Base-by-base conservation (phyloP, 805 yeast genomes). In the Saccharomycopsis amapae region DNA sequence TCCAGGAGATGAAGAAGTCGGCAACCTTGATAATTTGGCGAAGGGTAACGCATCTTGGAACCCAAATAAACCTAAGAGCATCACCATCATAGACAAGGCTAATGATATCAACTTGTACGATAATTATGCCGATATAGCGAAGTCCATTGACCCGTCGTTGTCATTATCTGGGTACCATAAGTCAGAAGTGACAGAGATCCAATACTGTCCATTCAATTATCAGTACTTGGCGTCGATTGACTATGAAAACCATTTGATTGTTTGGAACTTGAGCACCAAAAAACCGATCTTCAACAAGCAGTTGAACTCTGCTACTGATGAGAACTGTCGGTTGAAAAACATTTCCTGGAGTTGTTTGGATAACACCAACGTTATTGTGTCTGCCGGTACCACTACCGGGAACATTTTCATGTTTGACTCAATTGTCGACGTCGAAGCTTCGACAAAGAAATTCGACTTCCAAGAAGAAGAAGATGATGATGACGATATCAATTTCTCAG, bases 81-180 rank as follows among this genome's bases (percentile, higher is more conserved):
- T 87, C 40, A 86, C 88, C 2, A 56, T 85, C 17, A 88, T 95
- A 2, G 66, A 81, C 5, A 64, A 67, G 31, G 64, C 69, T 18
- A 64, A 68, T 38, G 63, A 69, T 2, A 68, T 81, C 40, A 69
- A 68, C 42, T 66, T 76, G 0, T 77, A 64, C 44, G 61, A 38
- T 17, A 19, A 26, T 13, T 5, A 19, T 25, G 30, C 12, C 10
- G 12, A 20, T 12, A 19, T 64, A 45, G 60, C 76, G 44, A 55
- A 60, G 5, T 31, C 19, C 59, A 68, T 46, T 71, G 63, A 18
- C n/a, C 30, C 4, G 19, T 20, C 6, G 40, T 12, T 26, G 26
- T 26, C 31, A 5, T 45, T 48, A 24, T 25, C 43, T 2, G 50
- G 44, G 4, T 22, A 26, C 12, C 48, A 40, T 17, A 55, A 49